Evolutionary conservation across 2,329 filamentous ascomycete genomes (phyloP), one percentile per base, ranked within the genome.

Genomic region (Monilinia aucupariae): DNA sequence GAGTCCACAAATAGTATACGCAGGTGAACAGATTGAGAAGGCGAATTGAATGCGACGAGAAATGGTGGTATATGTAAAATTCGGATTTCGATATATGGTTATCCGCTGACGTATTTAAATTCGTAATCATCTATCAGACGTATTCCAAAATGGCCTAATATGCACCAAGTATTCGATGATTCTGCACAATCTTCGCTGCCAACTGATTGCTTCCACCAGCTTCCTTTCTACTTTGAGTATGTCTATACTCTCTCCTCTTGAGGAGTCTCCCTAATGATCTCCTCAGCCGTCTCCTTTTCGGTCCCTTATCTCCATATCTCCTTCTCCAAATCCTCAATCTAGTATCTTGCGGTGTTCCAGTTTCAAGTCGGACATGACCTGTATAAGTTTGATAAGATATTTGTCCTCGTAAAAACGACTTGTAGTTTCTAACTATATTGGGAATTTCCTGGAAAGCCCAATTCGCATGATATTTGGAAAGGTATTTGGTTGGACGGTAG

Each of bases 251-350:
- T 25, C 20, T 58, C 34, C 12, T 58, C 4, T 25, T 58, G 4
- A 58, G 2, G 5, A 47, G 13, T 37, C 3, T 47, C 5, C n/a
- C 43, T n/a, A 58, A 20, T 25, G 27, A 32, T 15, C 22, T 60
- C 22, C 22, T 30, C 6, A 10, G 15, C 27, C 45, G 22, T 53
- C 58, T 60, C n/a, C 9, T 30, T 37, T 20, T 60, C 10, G 54
- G 13, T 6, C 27, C 10, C 6, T 3, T 17, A 53, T 32, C 22
- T 45, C 48, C 47, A 25, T 53, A 61, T 43, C n/a, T 22, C 20
- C 58, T 55, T 8, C 59, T 55, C 50, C 37, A 43, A 15, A 55
- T 61, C 12, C 59, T 61, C 39, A 55, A 39, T n/a, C 32, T 55
- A 12, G 39, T 55, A 4, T 47, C 49, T 45, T 32, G 20, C 4